A percentile compares a stretch with the other conserved stretches of the same genome.
Evolutionary conservation across 352 stramenopile species (phyloP).

Genomic region (Pythium apleroticum): DNA sequence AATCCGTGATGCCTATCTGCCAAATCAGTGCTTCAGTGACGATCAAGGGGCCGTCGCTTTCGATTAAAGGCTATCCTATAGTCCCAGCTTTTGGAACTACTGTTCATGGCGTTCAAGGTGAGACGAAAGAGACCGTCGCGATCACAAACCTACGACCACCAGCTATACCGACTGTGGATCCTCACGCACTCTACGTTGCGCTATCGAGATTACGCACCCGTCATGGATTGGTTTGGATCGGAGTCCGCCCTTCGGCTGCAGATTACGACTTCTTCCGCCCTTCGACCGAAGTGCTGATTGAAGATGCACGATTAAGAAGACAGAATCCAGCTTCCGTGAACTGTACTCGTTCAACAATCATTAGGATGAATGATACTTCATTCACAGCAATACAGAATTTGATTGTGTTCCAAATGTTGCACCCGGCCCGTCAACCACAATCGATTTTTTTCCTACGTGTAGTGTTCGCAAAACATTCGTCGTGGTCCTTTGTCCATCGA

Average conservation of each 20-base stretch:
- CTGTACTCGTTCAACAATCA: no score
- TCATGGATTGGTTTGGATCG: conserved; percentile 8
- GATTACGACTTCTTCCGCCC: conserved; percentile 8
- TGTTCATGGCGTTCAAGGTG: conserved; percentile 25
- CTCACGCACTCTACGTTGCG: conserved; percentile 20
- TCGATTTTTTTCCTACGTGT: no score
- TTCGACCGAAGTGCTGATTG: background rate
- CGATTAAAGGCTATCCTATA: conserved; percentile 25
- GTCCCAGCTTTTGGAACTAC: conserved; percentile 25
- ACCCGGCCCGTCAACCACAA: no score
- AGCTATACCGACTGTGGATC: conserved; percentile 3
- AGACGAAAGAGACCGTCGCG: conserved; percentile 13
- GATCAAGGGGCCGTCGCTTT: conserved; percentile 4
- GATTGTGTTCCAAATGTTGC: no score
- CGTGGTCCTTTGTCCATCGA: no score
- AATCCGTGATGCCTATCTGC: conserved; percentile 18
- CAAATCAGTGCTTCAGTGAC: background rate
- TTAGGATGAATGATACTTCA: no score
- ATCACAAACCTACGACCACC: conserved; percentile 22
- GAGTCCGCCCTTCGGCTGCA: background rate
- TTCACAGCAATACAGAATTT: no score
- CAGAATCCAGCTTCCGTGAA: no score
- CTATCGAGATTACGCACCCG: conserved; percentile 16
- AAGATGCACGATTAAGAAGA: background rate
- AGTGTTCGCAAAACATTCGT: no score